These are phyloP conservation scores for Amylocystis lapponica DNA, from an alignment of 768 basidiomycete genomes.

Conservation along the genomic window DNA sequence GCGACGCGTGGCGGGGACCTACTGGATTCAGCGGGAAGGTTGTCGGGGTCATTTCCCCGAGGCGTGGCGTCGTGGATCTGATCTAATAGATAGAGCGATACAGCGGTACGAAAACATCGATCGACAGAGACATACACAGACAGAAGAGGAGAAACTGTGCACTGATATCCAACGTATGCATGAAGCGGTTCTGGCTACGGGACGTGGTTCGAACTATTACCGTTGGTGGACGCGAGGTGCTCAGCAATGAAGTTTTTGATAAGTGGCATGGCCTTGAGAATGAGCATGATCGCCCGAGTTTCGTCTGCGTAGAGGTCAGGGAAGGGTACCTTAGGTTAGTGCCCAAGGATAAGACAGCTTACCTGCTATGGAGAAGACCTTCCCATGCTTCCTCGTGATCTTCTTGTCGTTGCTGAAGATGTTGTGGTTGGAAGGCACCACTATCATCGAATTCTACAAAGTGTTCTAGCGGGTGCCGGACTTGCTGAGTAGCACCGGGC, in stretches of 20 bases:
- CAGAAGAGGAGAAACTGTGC: no score
- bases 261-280: conserved; percentile 57
- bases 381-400: conserved; percentile 57
- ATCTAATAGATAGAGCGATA: conserved; percentile 2
- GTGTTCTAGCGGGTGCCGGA: no score
- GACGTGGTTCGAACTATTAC: neutral
- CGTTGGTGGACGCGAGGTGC: neutral
- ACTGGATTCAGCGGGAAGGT: conserved; percentile 19
- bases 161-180: neutral
- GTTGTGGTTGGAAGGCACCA: conserved; percentile 60
- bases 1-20: conserved; percentile 27
- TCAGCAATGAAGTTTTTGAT: conserved; percentile 49
- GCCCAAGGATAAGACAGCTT: conserved; percentile 11
- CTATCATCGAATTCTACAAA: conserved; percentile 63
- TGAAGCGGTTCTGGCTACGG: neutral
- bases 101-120: conserved; percentile 1
- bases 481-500: no score
- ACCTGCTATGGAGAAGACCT: conserved; percentile 62
- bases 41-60: conserved; percentile 27
- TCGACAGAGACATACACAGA: neutral
- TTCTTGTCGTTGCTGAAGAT: conserved; percentile 35
- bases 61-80: conserved; percentile 15
- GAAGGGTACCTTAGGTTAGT: no score
- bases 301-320: conserved; percentile 45
- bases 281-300: conserved; percentile 68